Base-by-base conservation (phyloP, 2,329 filamentous ascomycete genomes). In the Sodiomyces alkalinus region DNA sequence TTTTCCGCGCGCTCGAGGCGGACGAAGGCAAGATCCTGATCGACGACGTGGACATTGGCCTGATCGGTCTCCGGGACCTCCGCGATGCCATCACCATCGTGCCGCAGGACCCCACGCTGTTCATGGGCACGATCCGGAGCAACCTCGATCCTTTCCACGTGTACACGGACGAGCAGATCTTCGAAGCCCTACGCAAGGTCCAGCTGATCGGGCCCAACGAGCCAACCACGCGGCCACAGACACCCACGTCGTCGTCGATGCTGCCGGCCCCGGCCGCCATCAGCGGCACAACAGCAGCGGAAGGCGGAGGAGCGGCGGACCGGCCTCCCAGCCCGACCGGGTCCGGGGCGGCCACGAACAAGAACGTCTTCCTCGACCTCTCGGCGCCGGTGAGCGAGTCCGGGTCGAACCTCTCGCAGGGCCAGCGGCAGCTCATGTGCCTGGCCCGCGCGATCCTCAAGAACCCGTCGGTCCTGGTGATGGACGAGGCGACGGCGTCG, bases 401-500 rank as follows among this genome's bases (percentile, higher is more conserved):
- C 0, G 90, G 90, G 26, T 79, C 78, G 37, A 98, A 98, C 45
- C 66, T 98, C 8, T 96, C 87, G 0, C 90, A 98, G 53, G 90
- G 90, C 26, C 90, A 98, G 51, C 75, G 90, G 6, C 90, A 98
- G 53, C 75, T 98, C 7, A 63, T 98, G 31, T 98, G 90, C 48
- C 72, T 98, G 7, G 90, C 87, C 0, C 77, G 90, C 31, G 90
- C 90, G 0, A 72, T 98, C 40, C 76, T 98, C 37, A 94, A 92
- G 55, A 71, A 73, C 19, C 86, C 90, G 0, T 86, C 80, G 39
- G 85, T 98, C 2, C 63, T 98, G n/a, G 78, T 98, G 46, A 96
- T 98, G 90, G 90, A 98, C 52, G 90, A 98, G 60, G 90, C 90
- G 1, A 98, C 90, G 1, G 90, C 90, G 0, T 92, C 82, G 0